Evolutionary conservation across 306 rosid genomes (phyloP), one percentile per base, ranked within the genome.

Genomic region (Cicer pinnatifidum): DNA sequence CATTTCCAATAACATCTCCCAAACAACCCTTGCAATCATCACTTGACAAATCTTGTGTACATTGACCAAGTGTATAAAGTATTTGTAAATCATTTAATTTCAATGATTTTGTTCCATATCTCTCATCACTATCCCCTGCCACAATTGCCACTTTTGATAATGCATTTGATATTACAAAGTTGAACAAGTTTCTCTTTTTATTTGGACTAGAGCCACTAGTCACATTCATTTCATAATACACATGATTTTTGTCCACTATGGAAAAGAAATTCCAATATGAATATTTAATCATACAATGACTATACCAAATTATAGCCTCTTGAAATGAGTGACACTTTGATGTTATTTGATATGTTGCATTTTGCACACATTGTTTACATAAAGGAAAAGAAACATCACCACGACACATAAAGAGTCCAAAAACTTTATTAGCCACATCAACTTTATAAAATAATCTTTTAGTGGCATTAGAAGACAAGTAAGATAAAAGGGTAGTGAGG

Each of bases 401-500:
- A 1, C 72, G 76, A 7, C 83, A 80, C 83, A 75, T 50, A 72
- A 75, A 75, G 44, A 80, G 76, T 3, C 80, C 84, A 37, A 23
- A 75, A 0, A 61, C 13, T 4, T 4, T 6, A 17, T 39, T 1
- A 7, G 1, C 17, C 13, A 76, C 62, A 0, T 17, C 0, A 68
- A 3, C 43, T 0, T 76, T 5, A 58, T 15, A 19, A 58, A 67
- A 56, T 6, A n/a, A 0, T 2, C 3, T 11, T 1, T 39, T 77
- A 0, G 51, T 76, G 60, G 81, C 69, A 11, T 68, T 77, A 5
- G 81, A 77, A 77, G 81, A 77, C 40, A 77, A 69, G 60, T 68
- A 10, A 10, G 60, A 76, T 17, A 76, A 28, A n/a, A 67, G 74
- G 50, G 50, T 54, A 5, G 15, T 43, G 7, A 64, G 41, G 11